Conservation (phyloP, 495 filamentous ascomycete genomes). For the Lepraria neglecta region DNA sequence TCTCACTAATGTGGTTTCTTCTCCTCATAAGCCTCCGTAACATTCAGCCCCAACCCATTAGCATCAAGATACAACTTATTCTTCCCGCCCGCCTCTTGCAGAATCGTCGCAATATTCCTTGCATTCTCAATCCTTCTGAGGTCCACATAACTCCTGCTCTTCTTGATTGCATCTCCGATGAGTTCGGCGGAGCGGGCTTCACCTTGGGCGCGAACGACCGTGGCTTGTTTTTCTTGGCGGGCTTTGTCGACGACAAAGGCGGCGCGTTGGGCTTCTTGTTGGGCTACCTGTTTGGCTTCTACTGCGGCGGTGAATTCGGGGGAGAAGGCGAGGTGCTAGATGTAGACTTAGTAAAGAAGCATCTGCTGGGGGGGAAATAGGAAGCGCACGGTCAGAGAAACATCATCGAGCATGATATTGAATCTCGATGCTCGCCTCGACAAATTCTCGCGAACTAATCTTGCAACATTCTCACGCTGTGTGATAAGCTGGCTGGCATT, state of each 20-base stretch:
- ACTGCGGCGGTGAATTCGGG: slow-evolving; percentile 98
- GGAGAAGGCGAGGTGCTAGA: slow-evolving; percentile 85
- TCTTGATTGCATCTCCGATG: slow-evolving; percentile 99
- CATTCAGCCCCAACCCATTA: slow-evolving; percentile 84
- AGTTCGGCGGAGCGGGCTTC: slow-evolving; percentile 96
- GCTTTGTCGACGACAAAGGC: slow-evolving; percentile 99
- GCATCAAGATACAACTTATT: slow-evolving; percentile 93
- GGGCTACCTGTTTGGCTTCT: slow-evolving; percentile 97
- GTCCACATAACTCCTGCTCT: slow-evolving; percentile 93
- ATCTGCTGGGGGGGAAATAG: neutral
- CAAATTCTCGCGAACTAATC: slow-evolving; percentile 86
- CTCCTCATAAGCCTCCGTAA: slow-evolving; percentile 53
- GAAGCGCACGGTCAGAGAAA: slow-evolving; percentile 79
- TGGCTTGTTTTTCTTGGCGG: slow-evolving; percentile 98
- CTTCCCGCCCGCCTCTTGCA: slow-evolving; percentile 78
- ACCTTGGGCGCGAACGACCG: slow-evolving; percentile 97
- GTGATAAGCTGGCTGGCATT: slow-evolving; percentile 98
- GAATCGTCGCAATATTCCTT: slow-evolving; percentile 68
- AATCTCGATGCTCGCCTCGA: slow-evolving; percentile 86
- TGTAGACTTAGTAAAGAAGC: slow-evolving; percentile 16
- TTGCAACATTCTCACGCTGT: slow-evolving; percentile 91
- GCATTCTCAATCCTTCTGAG: slow-evolving; percentile 97
- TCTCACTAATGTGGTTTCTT: slow-evolving; percentile 31
- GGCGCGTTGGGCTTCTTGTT: slow-evolving; percentile 95
- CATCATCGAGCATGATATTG: slow-evolving; percentile 96